Percentiles rank a stretch among this genome's conserved stretches.
phyloP scores from a whole-genome alignment of 768 basidiomycete species.

The Asterophora lycoperdoides region DNA sequence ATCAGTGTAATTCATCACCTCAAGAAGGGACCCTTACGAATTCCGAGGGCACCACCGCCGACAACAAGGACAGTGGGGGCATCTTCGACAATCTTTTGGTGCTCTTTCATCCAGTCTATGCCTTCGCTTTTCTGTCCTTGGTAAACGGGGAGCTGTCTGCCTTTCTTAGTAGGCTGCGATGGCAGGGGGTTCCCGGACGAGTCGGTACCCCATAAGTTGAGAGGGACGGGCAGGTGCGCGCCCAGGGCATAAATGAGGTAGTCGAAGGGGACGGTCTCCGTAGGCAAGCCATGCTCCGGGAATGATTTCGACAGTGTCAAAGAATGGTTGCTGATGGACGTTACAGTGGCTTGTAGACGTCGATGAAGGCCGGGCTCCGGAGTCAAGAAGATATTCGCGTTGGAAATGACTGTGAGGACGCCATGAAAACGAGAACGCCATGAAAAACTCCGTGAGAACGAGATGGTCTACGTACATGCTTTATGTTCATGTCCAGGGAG shows the following conservation, averaged over 20 bases:
- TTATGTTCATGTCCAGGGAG: conserved; percentile 62
- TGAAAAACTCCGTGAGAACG: not conserved
- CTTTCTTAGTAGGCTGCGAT: not conserved
- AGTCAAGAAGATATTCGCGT: conserved; percentile 41
- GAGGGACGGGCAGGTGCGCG: conserved; percentile 48
- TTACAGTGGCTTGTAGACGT: conserved; percentile 42
- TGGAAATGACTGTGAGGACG: conserved; percentile 44
- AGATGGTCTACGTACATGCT: conserved; percentile 41
- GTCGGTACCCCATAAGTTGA: conserved; percentile 46
- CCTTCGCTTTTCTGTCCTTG: conserved; percentile 45
- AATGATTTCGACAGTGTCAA: conserved; percentile 45
- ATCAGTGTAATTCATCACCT: not conserved
- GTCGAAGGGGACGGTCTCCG: conserved; percentile 42
- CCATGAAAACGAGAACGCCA: too few species aligned
- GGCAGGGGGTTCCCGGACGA: conserved; percentile 10
- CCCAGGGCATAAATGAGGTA: conserved; percentile 61
- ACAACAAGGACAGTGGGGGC: conserved; percentile 56
- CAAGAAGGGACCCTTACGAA: conserved; percentile 42
- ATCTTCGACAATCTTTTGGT: conserved; percentile 43
- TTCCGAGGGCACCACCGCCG: conserved; percentile 71
- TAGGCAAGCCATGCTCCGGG: conserved; percentile 39
- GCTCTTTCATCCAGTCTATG: conserved; percentile 45
- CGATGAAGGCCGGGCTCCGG: conserved; percentile 26
- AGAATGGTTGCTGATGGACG: conserved; percentile 32
- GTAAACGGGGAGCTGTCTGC: conserved; percentile 22